A percentile compares a stretch with the other conserved stretches of the same genome.
These are phyloP conservation scores for Tremella yokohamensis DNA, from an alignment of 768 basidiomycete genomes.

Conservation along the genomic window DNA sequence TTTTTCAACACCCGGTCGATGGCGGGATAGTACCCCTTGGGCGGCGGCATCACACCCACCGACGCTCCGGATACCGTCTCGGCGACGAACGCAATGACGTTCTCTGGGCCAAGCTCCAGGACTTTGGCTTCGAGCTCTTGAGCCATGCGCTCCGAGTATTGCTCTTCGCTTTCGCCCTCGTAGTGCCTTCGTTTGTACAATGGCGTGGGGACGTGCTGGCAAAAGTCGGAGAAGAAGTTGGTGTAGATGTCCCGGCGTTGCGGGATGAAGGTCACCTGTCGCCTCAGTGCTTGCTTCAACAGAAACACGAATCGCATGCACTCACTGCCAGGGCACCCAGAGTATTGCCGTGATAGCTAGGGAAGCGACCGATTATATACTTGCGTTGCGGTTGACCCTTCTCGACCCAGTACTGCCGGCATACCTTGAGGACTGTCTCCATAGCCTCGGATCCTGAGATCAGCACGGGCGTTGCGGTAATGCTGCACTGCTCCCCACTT, in stretches of 20 bases:
- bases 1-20: slow-evolving; percentile 17
- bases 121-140: slow-evolving; percentile 32
- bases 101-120: slow-evolving; percentile 19
- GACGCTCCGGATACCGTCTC: slow-evolving; percentile 25
- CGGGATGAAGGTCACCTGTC: slow-evolving; percentile 8
- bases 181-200: slow-evolving; percentile 18
- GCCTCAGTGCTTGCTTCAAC: background rate
- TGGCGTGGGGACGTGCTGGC: slow-evolving; percentile 25
- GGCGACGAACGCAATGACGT: slow-evolving; percentile 33
- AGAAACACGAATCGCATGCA: background rate
- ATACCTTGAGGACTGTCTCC: slow-evolving; percentile 32
- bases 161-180: slow-evolving; percentile 46
- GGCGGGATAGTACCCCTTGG: slow-evolving; percentile 26
- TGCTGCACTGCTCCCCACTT: background rate
- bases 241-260: slow-evolving; percentile 22
- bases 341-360: slow-evolving; percentile 38
- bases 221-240: slow-evolving; percentile 7
- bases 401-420: slow-evolving; percentile 36
- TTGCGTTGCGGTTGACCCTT: slow-evolving; percentile 14
- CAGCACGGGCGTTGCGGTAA: background rate
- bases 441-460: slow-evolving; percentile 25
- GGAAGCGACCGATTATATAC: slow-evolving; percentile 30
- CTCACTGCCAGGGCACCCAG: slow-evolving; percentile 18
- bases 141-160: slow-evolving; percentile 21
- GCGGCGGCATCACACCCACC: slow-evolving; percentile 30